Base-by-base conservation (phyloP, 2,329 filamentous ascomycete genomes). In the Curvularia sp. region DNA sequence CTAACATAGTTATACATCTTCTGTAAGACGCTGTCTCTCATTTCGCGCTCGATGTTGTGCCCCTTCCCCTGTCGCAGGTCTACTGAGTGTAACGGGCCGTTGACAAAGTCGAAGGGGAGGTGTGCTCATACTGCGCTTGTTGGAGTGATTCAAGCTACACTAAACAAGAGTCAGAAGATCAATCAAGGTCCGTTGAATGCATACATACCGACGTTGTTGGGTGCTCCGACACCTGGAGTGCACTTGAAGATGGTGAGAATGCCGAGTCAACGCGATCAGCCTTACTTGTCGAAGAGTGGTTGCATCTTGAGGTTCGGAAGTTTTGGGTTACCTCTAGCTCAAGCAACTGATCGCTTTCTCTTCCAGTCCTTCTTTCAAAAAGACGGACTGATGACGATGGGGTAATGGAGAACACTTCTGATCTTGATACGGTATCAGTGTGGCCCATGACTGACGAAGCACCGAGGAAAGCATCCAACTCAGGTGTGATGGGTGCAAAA, bases 201-300 rank as follows among this genome's bases (percentile, higher is more conserved):
- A 58, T 68, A 63, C 70, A 63, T 69, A 73, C 71, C 57, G 66
- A 69, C 18, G 65, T 63, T 47, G 69, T 71, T 46, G 63, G 62
- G 33, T 65, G 51, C 50, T 71, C 64, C 33, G 67, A 66, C 18
- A 67, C 68, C 15, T 67, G 60, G 46, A 55, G 52, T 31, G 54
- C 52, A n/a, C 63, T 63, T 13, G 67, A 70, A 18, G 61, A 48
- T 8, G 68, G 66, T 39, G 69, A 70, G 9, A 71, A 61, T 5
- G 68, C 66, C 33, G 67, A 63, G 39, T 67, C 60, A 20, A 67
- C 57, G 13, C 63, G 59, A 49, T 67, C 65, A n/a, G 55, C 57
- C 44, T 63, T 61, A 28, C 64, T 64, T 15, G 63, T 60, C 13
- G 48, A 52, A 12, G 31, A 57, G 10, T 42, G 13, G 20, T 60